Percentiles rank a stretch among this genome's conserved stretches.
Conservation (phyloP, 768 basidiomycete genomes). For the Daedalea quercina region DNA sequence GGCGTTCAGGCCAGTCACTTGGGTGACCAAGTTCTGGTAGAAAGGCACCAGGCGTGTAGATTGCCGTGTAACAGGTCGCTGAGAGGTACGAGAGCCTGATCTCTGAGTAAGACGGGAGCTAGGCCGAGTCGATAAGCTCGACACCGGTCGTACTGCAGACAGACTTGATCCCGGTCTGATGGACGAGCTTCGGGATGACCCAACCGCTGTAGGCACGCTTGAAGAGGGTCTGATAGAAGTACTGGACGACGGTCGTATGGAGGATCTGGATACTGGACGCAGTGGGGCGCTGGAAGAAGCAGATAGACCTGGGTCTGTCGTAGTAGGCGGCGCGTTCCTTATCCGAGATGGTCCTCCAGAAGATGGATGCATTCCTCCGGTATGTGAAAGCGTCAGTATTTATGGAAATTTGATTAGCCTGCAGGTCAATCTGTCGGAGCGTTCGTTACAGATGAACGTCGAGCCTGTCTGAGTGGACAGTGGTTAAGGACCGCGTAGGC, state of each 20-base stretch:
- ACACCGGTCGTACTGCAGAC: conserved; percentile 37
- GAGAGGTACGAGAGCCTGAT: conserved; percentile 28
- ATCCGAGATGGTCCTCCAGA: background rate
- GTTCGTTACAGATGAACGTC: background rate
- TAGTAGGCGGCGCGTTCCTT: conserved; percentile 1
- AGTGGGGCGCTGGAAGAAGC: conserved; percentile 12
- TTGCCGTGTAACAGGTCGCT: conserved; percentile 46
- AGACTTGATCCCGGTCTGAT: conserved; percentile 40
- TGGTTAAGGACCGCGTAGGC: too few relatives aligned
- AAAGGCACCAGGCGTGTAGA: conserved; percentile 45
- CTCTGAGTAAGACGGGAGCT: conserved; percentile 24
- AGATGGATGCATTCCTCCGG: conserved; percentile 1
- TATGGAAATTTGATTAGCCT: background rate
- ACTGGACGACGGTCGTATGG: conserved; percentile 8
- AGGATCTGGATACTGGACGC: conserved; percentile 1
- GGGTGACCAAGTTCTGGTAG: conserved; percentile 47
- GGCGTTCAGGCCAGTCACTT: conserved; percentile 45
- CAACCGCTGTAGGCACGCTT: conserved; percentile 26
- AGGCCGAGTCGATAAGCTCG: conserved; percentile 25
- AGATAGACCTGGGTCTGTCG: conserved; percentile 2
- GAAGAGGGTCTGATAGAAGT: conserved; percentile 26
- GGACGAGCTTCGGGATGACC: too few relatives aligned
- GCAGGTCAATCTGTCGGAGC: background rate
- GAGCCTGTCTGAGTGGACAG: background rate
- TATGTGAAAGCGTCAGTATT: background rate